These are phyloP conservation scores for Chrysosporium keratinophilum DNA, from an alignment of 2,329 filamentous ascomycete genomes.

Conservation along the genomic window DNA sequence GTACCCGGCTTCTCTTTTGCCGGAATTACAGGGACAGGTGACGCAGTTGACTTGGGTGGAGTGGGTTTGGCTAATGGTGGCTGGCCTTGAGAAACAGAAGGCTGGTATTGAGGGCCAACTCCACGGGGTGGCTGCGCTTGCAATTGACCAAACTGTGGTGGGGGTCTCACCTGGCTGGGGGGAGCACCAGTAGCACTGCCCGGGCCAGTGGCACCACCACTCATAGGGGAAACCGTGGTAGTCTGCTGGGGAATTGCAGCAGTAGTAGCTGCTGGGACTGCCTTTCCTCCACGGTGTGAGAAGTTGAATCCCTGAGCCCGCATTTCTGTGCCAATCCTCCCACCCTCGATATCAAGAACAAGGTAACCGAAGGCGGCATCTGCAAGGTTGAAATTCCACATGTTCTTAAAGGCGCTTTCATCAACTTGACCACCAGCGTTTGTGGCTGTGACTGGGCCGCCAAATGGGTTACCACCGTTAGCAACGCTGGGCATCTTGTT, in stretches of 20 bases:
- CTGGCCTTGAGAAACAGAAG: constrained; percentile 24
- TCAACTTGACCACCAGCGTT: constrained; percentile 76
- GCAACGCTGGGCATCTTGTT: constrained; percentile 95
- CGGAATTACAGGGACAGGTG: constrained; percentile 35
- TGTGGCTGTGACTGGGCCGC: constrained; percentile 65
- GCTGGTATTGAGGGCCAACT: constrained; percentile 25
- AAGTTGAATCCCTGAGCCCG: constrained; percentile 98
- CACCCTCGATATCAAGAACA: constrained; percentile 87
- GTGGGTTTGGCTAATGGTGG: constrained; percentile 24
- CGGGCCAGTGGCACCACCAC: constrained; percentile 18
- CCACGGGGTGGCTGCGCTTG: constrained; percentile 25
- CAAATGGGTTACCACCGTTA: constrained; percentile 93
- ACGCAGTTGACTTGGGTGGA: constrained; percentile 22
- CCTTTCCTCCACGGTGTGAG: constrained; percentile 83
- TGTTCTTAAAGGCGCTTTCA: constrained; percentile 99
- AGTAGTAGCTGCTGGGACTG: constrained; percentile 33
- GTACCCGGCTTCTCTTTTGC: constrained; percentile 43
- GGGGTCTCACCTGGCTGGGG: constrained; percentile 24
- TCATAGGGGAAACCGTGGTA: constrained; percentile 17
- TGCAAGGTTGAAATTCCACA: constrained; percentile 99
- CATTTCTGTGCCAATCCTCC: constrained; percentile 97
- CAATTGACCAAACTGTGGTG: constrained; percentile 35
- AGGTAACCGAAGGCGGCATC: constrained; percentile 96
- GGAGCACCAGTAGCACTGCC: constrained; percentile 22
- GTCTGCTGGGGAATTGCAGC: constrained; percentile 15